A percentile compares a stretch with the other conserved stretches of the same genome.
These are phyloP conservation scores for Paratinospora sagittata DNA, from an alignment of 164 flowering plant species.

Conservation along the genomic window DNA sequence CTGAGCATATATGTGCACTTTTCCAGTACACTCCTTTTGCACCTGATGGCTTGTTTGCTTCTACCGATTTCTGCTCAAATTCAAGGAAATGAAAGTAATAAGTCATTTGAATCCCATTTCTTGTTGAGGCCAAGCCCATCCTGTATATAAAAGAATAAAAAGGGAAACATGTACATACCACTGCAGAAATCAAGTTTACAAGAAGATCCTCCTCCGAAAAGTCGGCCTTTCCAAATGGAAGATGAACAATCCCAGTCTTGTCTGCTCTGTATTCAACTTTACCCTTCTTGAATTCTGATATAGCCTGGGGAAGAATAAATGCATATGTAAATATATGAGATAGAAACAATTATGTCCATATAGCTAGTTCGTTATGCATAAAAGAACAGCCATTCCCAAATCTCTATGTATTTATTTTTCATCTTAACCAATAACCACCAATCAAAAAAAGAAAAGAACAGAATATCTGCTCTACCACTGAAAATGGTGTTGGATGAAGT, in stretches of 20 bases:
- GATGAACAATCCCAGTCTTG: constrained; percentile 94
- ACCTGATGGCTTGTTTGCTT: constrained; percentile 83
- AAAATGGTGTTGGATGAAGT: no score
- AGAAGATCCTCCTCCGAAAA: constrained; percentile 88
- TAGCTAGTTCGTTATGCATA: neutral
- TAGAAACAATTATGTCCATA: neutral
- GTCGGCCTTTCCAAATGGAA: constrained; percentile 84
- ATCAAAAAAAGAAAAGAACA: no score
- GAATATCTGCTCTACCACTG: no score
- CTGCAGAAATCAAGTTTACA: constrained; percentile 60
- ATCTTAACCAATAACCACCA: no score
- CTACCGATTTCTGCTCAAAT: constrained; percentile 71
- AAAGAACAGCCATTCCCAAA: neutral
- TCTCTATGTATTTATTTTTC: no score
- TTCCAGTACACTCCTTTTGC: constrained; percentile 95
- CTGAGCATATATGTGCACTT: constrained; percentile 83
- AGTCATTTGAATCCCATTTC: neutral
- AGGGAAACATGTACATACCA: constrained; percentile 40
- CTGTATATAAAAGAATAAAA: neutral
- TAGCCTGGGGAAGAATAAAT: constrained; percentile 48
- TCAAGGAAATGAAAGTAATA: neutral
- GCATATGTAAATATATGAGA: neutral
- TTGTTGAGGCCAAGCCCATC: neutral
- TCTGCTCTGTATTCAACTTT: constrained; percentile 94
- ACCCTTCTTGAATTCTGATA: constrained; percentile 93